Conservation (phyloP, 805 yeast species). For the Brettanomyces nanus region DNA sequence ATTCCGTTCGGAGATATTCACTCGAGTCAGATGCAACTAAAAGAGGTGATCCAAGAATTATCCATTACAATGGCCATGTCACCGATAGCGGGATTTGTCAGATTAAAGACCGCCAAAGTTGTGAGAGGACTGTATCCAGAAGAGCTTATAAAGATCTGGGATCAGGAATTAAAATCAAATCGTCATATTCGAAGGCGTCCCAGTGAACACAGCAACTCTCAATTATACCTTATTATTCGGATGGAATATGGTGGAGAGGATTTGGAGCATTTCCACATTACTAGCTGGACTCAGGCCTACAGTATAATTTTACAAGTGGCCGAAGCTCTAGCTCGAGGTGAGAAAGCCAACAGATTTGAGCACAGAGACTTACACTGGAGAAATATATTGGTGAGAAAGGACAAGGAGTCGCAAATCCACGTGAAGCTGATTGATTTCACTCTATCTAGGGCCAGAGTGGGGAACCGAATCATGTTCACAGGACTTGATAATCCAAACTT, state of each 20-base stretch:
- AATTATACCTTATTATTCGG: conserved; percentile 29
- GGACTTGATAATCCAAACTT: conserved; percentile 59
- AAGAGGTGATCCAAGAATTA: conserved; percentile 39
- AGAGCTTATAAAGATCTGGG: not conserved
- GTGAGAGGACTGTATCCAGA: conserved; percentile 32
- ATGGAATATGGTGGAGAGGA: conserved; percentile 35
- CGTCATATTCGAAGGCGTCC: conserved; percentile 28
- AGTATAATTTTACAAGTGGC: conserved; percentile 48
- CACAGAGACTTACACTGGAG: conserved; percentile 68
- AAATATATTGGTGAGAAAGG: conserved; percentile 41
- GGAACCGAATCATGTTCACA: conserved; percentile 33
- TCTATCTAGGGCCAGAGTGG: conserved; percentile 38
- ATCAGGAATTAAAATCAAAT: conserved; percentile 1
- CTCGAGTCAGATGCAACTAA: conserved; percentile 32
- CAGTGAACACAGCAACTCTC: conserved; percentile 25
- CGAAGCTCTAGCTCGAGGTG: conserved; percentile 42
- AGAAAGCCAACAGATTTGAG: conserved; percentile 47
- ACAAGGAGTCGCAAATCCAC: conserved; percentile 7
- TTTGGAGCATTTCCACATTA: conserved; percentile 34
- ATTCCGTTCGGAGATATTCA: conserved; percentile 43
- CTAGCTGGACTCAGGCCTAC: conserved; percentile 30
- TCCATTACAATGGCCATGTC: conserved; percentile 33
- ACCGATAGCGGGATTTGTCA: conserved; percentile 35
- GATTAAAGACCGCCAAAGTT: conserved; percentile 34
- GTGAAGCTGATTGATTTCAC: conserved; percentile 54